Evolutionary conservation across 352 stramenopile genomes (phyloP), one percentile per base, ranked within the genome.

Genomic region (Achlya hypogyna): DNA sequence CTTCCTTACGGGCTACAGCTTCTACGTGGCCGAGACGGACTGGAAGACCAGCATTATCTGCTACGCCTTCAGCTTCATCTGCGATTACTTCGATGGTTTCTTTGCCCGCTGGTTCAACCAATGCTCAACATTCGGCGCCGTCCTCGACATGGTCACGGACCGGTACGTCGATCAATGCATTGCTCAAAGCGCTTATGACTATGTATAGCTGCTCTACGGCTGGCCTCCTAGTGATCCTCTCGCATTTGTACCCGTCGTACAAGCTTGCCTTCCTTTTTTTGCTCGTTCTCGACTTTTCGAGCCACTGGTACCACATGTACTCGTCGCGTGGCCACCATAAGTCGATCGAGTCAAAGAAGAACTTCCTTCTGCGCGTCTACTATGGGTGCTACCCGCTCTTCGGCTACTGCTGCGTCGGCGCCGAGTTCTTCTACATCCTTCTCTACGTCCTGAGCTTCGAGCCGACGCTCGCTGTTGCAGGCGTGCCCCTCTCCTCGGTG

Each of bases 61-160:
- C 76, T 99, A 99, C 75, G 73, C 96, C 38, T 72, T 96, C 53
- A 98, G 91, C 74, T 99, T 99, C 78, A 87, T 89, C 8, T 98
- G 95, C 71, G 97, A 99, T 81, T 92, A 98, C 68, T 98, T 99
- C 69, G 97, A 99, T 78, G 97, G 97, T 64, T 94, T 97, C 73
- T 97, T 98, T 54, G 97, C 97, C 51, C 84, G 96, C 63, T 94
- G 91, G 74, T 97, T 98, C 71, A 78, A 98, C 72, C 97, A 99
- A 82, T 97, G 77, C 67, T 98, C 91, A 40, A 89, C 81, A 42
- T 98, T 97, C 76, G 96, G 97, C 54, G 91, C 87, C 18, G 82
- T 99, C 63, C 77, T 99, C 40, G 97, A 99, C 75, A 99, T 99
- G 97, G 93, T 99, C 28, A 99, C 97, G 22, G 96, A 99, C 76